Evolutionary conservation across 106 monocot genomes (phyloP).

Genomic region (Apostasia ramifera): DNA sequence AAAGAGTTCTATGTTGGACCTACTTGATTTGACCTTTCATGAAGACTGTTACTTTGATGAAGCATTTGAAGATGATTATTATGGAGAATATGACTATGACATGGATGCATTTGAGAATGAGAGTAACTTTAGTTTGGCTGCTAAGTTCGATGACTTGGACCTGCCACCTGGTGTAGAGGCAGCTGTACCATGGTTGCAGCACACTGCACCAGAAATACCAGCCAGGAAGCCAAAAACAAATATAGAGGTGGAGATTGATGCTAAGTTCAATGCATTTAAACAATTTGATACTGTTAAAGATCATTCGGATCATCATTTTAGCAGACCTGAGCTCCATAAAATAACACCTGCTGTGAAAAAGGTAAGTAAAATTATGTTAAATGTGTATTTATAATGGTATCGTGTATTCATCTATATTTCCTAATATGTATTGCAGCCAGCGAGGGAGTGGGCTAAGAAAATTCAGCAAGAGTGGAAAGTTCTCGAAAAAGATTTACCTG

Average conservation of each 20-base stretch:
- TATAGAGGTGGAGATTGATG: slow-evolving; percentile 35
- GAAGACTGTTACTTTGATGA: slow-evolving; percentile 30
- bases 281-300: slow-evolving; percentile 68
- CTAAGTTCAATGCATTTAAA: slow-evolving; percentile 52
- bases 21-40: slow-evolving; percentile 18
- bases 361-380: slow-evolving; percentile 2
- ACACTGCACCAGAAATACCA: slow-evolving; percentile 13
- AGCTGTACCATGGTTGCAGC: slow-evolving; percentile 48
- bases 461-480: slow-evolving; percentile 66
- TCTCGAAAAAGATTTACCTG: slow-evolving; percentile 59
- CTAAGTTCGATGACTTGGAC: slow-evolving; percentile 53
- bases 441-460: slow-evolving; percentile 47
- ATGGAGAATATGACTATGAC: slow-evolving; percentile 27
- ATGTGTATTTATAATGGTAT: not conserved
- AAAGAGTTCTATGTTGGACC: slow-evolving; percentile 9
- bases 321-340: slow-evolving; percentile 4
- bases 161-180: slow-evolving; percentile 58
- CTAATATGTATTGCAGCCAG: not conserved
- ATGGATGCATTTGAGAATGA: slow-evolving; percentile 18
- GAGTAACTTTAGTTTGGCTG: slow-evolving; percentile 34
- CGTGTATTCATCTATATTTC: not conserved
- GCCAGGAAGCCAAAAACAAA: slow-evolving; percentile 7
- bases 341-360: slow-evolving; percentile 20
- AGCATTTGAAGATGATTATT: slow-evolving; percentile 20
- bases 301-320: slow-evolving; percentile 52